Base-by-base conservation (phyloP, 352 stramenopile genomes). In the Phytophthora sp. region DNA sequence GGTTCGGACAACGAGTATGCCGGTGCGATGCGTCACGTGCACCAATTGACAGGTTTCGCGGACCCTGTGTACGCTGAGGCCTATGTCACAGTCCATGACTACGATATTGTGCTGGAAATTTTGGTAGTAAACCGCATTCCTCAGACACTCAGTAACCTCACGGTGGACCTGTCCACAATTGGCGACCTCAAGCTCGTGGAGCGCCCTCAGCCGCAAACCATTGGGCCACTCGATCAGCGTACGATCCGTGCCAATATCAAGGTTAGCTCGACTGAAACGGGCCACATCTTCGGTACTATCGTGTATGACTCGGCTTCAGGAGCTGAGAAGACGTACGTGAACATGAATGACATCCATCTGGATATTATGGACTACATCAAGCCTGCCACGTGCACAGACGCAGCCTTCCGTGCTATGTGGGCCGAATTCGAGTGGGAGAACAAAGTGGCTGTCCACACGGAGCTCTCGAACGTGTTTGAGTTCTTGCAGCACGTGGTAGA, bases 321-420 rank as follows among this genome's bases (percentile, higher is more conserved):
- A 21, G 96, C 97, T 53, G 96, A 99, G 69, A 99, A 99, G 77
- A 98, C 93, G 56, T 99, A 99, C 66, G 97, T 99, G 58, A 99
- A 99, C 77, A 74, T 99, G 57, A 99, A 99, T 78, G 97, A 99
- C 74, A 99, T 99, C 69, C 97, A 99, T 74, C 88, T 99, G 63
- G 98, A 99, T 73, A 99, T 99, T 54, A 99, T 99, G 98, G 98
- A 99, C 77, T 99, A 99, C 90, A 99, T 99, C 75, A 93, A 98
- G 66, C 97, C 98, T 49, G 76, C 87, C 45, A 91, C 76, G 16
- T 96, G 97, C 88, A 88, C 78, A 63, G 97, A 99, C 74, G 93
- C 98, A 68, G 88, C 92, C n/a, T 99, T 99, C 87, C 93, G 98
- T 63, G 88, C 84, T 6, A 99, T 99, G 98, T 99, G 98, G 98